Evolutionary conservation across 352 stramenopile genomes (phyloP).

Genomic region (Pelagophyceae sp.): DNA sequence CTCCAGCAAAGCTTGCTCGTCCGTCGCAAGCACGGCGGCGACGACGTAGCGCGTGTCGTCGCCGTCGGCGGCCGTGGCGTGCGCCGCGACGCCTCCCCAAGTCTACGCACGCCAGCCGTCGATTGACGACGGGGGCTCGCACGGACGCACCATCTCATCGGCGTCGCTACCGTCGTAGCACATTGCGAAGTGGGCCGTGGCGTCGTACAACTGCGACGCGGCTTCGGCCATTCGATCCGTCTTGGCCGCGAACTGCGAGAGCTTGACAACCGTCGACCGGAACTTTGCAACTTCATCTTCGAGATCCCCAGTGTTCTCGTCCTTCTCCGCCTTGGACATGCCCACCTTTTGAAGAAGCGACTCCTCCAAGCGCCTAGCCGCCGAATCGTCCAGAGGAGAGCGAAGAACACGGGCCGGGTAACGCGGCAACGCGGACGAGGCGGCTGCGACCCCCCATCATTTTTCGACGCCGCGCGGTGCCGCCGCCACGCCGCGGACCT

Average conservation of each 20-base stretch:
- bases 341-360: constrained; percentile 1
- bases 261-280: neutral
- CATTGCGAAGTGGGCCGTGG: neutral
- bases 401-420: no score
- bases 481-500: no score
- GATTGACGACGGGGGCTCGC: neutral
- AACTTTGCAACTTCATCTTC: neutral
- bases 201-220: neutral
- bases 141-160: neutral
- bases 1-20: neutral
- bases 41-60: neutral
- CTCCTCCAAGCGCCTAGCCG: neutral
- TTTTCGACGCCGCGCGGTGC: no score
- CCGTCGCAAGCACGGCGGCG: neutral
- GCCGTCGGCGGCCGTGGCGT: neutral
- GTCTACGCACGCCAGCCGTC: no score
- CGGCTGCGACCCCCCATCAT: no score
- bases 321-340: neutral
- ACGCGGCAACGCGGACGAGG: no score
- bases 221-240: neutral
- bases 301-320: constrained; percentile 19
- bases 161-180: neutral
- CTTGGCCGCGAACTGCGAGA: neutral
- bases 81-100: neutral
- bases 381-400: no score